These are phyloP conservation scores for Penicillium atrosanguineum DNA, from an alignment of 495 filamentous ascomycete genomes.

Conservation along the genomic window DNA sequence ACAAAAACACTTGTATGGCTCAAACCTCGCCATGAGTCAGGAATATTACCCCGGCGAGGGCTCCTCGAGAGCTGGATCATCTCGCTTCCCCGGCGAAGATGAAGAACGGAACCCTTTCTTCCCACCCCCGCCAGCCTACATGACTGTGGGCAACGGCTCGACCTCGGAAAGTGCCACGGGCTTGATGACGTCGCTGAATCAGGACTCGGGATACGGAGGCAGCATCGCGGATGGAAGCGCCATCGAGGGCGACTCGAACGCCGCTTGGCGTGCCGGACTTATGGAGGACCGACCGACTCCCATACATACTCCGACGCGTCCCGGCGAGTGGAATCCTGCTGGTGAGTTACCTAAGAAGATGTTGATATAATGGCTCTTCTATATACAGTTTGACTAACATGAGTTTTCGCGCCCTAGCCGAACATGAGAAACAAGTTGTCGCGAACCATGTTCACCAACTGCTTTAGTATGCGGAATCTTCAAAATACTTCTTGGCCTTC, in stretches of 20 bases:
- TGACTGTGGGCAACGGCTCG: constrained; percentile 83
- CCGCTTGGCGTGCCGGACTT: constrained; percentile 57
- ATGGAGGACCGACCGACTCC: constrained; percentile 67
- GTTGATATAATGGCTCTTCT: not conserved
- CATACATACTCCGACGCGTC: constrained; percentile 50
- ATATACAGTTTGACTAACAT: not conserved
- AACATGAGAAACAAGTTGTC: constrained; percentile 58
- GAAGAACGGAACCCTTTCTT: constrained; percentile 31
- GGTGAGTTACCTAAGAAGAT: constrained; percentile 21
- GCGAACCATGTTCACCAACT: constrained; percentile 74
- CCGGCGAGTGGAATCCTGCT: constrained; percentile 48
- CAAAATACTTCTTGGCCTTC: not conserved
- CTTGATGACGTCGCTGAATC: constrained; percentile 68
- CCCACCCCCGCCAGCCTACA: constrained; percentile 60
- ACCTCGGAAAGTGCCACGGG: constrained; percentile 70
- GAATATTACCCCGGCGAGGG: constrained; percentile 57
- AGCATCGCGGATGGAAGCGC: constrained; percentile 58
- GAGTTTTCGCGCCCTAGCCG: constrained; percentile 31
- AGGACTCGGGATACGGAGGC: constrained; percentile 89
- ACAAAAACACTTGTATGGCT: constrained; percentile 21
- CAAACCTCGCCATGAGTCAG: constrained; percentile 64
- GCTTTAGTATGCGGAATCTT: constrained; percentile 50
- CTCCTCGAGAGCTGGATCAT: constrained; percentile 40
- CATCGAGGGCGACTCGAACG: constrained; percentile 43
- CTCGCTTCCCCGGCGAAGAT: constrained; percentile 31